Conservation (phyloP, 2,329 filamentous ascomycete species). For the Mycosphaerella sp. region DNA sequence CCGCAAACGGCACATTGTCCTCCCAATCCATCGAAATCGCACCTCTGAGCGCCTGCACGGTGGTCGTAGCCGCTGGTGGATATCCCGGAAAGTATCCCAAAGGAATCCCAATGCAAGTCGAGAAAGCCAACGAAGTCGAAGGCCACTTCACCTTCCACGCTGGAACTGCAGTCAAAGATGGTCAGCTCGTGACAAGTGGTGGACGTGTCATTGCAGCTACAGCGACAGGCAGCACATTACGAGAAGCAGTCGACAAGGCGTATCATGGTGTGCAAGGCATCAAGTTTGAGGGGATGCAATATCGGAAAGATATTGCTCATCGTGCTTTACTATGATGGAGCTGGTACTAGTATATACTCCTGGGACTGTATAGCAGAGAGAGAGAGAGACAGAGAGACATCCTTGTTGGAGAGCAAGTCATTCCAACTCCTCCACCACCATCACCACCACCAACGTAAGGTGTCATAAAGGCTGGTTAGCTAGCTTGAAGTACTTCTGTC, state of each 20-base stretch:
- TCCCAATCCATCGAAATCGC: constrained; percentile 33
- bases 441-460: too few relatives aligned
- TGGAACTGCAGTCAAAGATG: constrained; percentile 63
- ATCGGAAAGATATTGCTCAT: constrained; percentile 78
- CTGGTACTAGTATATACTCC: too few relatives aligned
- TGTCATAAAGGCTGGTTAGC: too few relatives aligned
- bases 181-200: constrained; percentile 67
- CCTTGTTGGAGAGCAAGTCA: too few relatives aligned
- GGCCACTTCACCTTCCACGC: constrained; percentile 81
- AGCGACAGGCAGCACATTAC: constrained; percentile 66
- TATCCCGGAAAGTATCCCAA: constrained; percentile 85
- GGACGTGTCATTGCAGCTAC: constrained; percentile 93
- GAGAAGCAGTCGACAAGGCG: constrained; percentile 78
- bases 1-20: constrained; percentile 67
- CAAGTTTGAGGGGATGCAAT: constrained; percentile 84
- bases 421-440: too few relatives aligned
- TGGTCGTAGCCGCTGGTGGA: constrained; percentile 87
- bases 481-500: too few relatives aligned
- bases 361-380: too few relatives aligned
- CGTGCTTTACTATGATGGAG: constrained; percentile 39
- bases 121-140: constrained; percentile 45
- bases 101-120: constrained; percentile 57
- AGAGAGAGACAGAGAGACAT: too few relatives aligned
- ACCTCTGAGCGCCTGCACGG: constrained; percentile 70
- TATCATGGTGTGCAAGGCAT: constrained; percentile 77